These are phyloP conservation scores for Epichloe scottii DNA, from an alignment of 2,329 filamentous ascomycete species.

Conservation along the genomic window DNA sequence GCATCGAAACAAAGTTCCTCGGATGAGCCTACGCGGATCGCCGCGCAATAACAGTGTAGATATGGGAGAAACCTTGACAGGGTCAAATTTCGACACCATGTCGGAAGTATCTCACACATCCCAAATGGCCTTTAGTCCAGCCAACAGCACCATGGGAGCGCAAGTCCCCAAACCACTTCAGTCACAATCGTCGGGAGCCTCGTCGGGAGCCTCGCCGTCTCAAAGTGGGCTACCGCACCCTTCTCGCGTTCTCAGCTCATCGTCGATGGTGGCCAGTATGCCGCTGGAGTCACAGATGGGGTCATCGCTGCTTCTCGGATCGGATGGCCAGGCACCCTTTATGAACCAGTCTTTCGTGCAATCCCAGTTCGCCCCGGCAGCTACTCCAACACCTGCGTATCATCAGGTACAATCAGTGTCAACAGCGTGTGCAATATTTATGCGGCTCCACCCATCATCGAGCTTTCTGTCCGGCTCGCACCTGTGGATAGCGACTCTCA, in stretches of 20 bases:
- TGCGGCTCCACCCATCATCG: conserved; percentile 54
- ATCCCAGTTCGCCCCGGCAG: conserved; percentile 15
- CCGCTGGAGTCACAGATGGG: conserved; percentile 23
- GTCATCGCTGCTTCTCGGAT: conserved; percentile 26
- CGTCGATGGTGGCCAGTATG: conserved; percentile 11
- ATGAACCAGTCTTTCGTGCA: conserved; percentile 20
- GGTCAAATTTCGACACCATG: conserved; percentile 13
- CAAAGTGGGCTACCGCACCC: conserved; percentile 11
- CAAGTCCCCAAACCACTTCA: conserved; percentile 13
- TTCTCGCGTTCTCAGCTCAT: conserved; percentile 14
- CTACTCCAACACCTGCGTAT: conserved; percentile 13
- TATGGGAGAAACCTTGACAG: conserved; percentile 11
- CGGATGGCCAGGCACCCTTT: conserved; percentile 25
- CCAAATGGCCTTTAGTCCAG: conserved; percentile 14
- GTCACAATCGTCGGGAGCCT: conserved; percentile 4
- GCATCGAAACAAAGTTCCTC: background rate
- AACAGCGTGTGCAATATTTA: conserved; percentile 44
- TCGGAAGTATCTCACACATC: conserved; percentile 13
- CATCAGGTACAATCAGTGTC: conserved; percentile 12
- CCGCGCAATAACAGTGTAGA: conserved; percentile 8
- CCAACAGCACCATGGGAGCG: conserved; percentile 9
- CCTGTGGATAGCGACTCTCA: conserved; percentile 56
- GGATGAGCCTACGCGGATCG: conserved; percentile 10
- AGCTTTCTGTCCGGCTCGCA: conserved; percentile 35
- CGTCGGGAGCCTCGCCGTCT: conserved; percentile 8